Base-by-base conservation (phyloP, 2,329 filamentous ascomycete genomes). In the Coniochaeta prunicola region DNA sequence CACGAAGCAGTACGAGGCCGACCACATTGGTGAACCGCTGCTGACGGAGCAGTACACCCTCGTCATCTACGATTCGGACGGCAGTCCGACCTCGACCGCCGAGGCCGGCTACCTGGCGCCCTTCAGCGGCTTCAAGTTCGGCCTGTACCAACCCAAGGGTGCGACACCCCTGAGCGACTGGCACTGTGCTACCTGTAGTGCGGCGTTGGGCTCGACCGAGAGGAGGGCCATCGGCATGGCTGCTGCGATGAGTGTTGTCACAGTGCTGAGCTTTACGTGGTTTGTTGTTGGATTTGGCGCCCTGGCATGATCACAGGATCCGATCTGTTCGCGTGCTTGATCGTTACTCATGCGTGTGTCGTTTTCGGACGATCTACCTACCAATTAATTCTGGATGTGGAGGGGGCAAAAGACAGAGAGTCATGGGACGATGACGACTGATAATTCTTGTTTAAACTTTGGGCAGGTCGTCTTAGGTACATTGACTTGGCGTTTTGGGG, bases 261-360 rank as follows among this genome's bases (percentile, higher is more conserved):
- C 84, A 1, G 73, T 87, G 4, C 63, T 82, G 31, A 83, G 80
- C 67, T 87, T 87, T 63, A 86, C 83, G 31, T 87, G 83, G 83
- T 87, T 87, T 64, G 82, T 86, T 38, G 75, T 75, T 26, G 83
- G 84, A 2, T 67, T 83, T 56, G 65, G 64, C 13, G 59, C 64
- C 13, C 59, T 64, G 31, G 26, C 68, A 26, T 71, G 60, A 68
- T 58, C 40, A 57, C 26, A 53, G 26, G 26, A 36, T 55, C 53
- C 36, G 50, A 53, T 21, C 17, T 21, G 30, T 10, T 55, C 48
- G n/a, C 9, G 33, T 28, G 17, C 6, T 30, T 31, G 6, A 53
- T 30, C n/a, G 8, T 26, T 4, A 5, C 5, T 9, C 12, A 30
- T n/a, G 48, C 10, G n/a, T 53, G 36, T 38, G 9, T 10, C 36